Evolutionary conservation across 768 basidiomycete species (phyloP).

Genomic region (Pleurotus djamor): DNA sequence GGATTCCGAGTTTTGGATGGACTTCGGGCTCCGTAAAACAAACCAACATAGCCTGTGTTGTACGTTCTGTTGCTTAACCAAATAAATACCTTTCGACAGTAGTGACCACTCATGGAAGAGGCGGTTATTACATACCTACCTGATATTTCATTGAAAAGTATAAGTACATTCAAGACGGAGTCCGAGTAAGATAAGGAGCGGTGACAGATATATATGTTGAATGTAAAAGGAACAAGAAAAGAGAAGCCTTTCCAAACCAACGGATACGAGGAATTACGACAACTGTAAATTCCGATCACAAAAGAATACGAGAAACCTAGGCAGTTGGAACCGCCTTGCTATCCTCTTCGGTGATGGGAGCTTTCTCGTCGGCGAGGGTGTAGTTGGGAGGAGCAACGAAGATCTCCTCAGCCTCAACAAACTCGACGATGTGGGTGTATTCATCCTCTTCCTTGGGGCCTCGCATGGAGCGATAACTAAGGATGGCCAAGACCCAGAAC

Average conservation of each 20-base stretch:
- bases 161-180: no score
- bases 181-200: no score
- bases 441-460: constrained; percentile 39
- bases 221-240: no score
- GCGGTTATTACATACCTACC: background rate
- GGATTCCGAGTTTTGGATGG: background rate
- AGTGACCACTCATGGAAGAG: no score
- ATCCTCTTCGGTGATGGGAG: constrained; percentile 12
- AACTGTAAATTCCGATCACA: no score
- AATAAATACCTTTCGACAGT: no score
- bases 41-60: no score
- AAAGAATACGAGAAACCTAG: background rate
- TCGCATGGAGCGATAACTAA: constrained; percentile 55
- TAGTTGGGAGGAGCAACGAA: constrained; percentile 57
- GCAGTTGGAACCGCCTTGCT: constrained; percentile 1
- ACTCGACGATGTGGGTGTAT: constrained; percentile 39
- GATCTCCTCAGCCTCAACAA: constrained; percentile 46
- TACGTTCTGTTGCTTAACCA: no score
- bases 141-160: background rate
- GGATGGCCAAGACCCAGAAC: constrained; percentile 69
- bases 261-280: no score
- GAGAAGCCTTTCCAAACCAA: no score
- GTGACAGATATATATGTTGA: no score
- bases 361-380: constrained; percentile 51
- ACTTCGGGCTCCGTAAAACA: background rate